Percentiles rank a stretch among this genome's conserved stretches.
Conservation (phyloP, 1,284 basidiomycete genomes). For the Garcileccinum viscosum region DNA sequence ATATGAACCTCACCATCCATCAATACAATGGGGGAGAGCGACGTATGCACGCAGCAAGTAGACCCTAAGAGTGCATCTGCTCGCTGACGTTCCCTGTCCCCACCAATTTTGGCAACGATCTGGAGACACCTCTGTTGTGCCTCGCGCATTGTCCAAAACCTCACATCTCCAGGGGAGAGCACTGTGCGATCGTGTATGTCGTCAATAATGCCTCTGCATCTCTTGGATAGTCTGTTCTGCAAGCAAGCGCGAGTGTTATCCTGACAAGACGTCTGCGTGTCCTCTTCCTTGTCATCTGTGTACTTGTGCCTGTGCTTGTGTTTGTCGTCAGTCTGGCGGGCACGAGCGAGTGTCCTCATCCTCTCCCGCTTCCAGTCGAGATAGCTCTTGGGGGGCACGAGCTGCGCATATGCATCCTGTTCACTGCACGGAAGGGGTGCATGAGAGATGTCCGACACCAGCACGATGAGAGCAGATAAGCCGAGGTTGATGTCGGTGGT, state of each 20-base stretch:
- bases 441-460: constrained; percentile 84
- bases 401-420: constrained; percentile 67
- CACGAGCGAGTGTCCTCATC: constrained; percentile 10
- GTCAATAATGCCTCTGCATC: constrained; percentile 70
- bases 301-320: not conserved
- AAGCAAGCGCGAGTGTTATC: constrained; percentile 66
- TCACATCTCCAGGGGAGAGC: constrained; percentile 36
- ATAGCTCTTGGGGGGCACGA: constrained; percentile 61
- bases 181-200: constrained; percentile 52
- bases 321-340: constrained; percentile 21
- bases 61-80: constrained; percentile 60
- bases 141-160: constrained; percentile 82
- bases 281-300: constrained; percentile 17
- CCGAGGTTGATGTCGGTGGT: constrained; percentile 76
- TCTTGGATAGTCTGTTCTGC: constrained; percentile 74
- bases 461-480: constrained; percentile 80
- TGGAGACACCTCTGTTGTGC: constrained; percentile 71
- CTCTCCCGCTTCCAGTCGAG: constrained; percentile 63
- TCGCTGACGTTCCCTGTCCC: constrained; percentile 63
- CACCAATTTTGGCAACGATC: constrained; percentile 78
- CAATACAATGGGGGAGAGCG: not conserved
- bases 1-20: too few relatives aligned
- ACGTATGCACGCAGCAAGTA: constrained; percentile 4
- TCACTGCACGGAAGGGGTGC: constrained; percentile 62
- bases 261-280: constrained; percentile 41